Conservation (phyloP, 225 moss, liverwort and hornwort genomes). For the Anthoceros angustus region DNA sequence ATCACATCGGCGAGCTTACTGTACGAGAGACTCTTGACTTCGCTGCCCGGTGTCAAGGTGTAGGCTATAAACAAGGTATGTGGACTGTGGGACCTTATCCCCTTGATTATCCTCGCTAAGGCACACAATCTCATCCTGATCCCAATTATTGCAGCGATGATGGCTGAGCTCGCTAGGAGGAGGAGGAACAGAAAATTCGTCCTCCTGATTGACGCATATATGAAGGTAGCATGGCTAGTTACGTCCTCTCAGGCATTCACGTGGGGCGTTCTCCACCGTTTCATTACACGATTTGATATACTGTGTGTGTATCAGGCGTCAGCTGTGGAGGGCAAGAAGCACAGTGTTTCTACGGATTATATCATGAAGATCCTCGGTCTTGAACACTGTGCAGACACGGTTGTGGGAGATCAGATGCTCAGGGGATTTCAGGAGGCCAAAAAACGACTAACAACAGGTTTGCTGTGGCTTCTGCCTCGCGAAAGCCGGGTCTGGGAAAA, state of each 20-base stretch:
- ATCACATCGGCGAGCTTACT: constrained; percentile 38
- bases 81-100: too few relatives aligned
- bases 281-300: not conserved
- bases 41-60: constrained; percentile 33
- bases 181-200: constrained; percentile 10
- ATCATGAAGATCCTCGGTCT: constrained; percentile 33
- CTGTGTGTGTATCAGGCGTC: constrained; percentile 16
- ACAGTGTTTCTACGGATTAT: constrained; percentile 27
- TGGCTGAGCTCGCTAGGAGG: constrained; percentile 25
- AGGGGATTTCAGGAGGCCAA: constrained; percentile 12
- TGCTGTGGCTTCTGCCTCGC: not conserved
- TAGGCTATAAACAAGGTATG: constrained; percentile 23
- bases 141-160: constrained; percentile 7
- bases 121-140: too few relatives aligned
- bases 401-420: constrained; percentile 22
- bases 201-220: constrained; percentile 27
- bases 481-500: too few relatives aligned
- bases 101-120: too few relatives aligned
- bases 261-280: not conserved
- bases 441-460: constrained; percentile 19
- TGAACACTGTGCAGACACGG: constrained; percentile 20
- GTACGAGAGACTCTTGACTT: constrained; percentile 39
- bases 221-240: constrained; percentile 18
- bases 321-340: constrained; percentile 15
- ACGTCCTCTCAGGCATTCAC: not conserved